Percentiles rank a stretch among this genome's conserved stretches.
Conservation (phyloP, 495 filamentous ascomycete species). For the Aspergillus leporis region DNA sequence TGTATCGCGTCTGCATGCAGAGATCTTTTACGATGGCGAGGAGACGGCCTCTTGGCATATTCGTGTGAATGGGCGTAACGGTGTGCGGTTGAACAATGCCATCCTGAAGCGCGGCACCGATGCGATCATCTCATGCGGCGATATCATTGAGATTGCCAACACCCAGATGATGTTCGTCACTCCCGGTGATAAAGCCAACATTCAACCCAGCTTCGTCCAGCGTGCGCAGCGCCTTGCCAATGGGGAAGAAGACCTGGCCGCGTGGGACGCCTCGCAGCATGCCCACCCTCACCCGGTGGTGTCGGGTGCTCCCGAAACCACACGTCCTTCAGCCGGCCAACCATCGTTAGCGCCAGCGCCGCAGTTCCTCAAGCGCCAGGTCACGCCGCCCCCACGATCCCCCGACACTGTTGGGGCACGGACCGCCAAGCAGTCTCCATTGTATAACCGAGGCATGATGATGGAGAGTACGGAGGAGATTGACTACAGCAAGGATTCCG, state of each 20-base stretch:
- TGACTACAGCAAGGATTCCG: conserved; percentile 79
- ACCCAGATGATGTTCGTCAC: conserved; percentile 98
- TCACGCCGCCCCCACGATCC: conserved; percentile 62
- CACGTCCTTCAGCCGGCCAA: conserved; percentile 36
- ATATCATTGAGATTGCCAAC: conserved; percentile 86
- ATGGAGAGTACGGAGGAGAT: conserved; percentile 76
- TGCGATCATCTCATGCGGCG: conserved; percentile 71
- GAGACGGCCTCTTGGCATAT: conserved; percentile 70
- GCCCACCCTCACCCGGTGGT: conserved; percentile 33
- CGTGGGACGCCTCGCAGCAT: conserved; percentile 43
- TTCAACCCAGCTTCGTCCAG: conserved; percentile 57
- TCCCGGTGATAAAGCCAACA: conserved; percentile 62
- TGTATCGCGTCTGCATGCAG: conserved; percentile 84
- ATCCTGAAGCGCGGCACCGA: conserved; percentile 64
- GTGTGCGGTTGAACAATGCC: conserved; percentile 74
- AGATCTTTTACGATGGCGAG: conserved; percentile 76
- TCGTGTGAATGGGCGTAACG: conserved; percentile 84
- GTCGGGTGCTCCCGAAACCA: conserved; percentile 25
- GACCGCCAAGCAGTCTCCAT: conserved; percentile 57
- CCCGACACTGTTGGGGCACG: conserved; percentile 43
- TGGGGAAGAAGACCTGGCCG: conserved; percentile 41
- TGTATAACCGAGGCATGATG: conserved; percentile 67
- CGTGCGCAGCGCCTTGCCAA: conserved; percentile 47
- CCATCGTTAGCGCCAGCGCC: conserved; percentile 67
- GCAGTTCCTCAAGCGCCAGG: conserved; percentile 66